These are phyloP conservation scores for Tinospora cordifolia DNA, from an alignment of 164 flowering plant species.

Conservation along the genomic window DNA sequence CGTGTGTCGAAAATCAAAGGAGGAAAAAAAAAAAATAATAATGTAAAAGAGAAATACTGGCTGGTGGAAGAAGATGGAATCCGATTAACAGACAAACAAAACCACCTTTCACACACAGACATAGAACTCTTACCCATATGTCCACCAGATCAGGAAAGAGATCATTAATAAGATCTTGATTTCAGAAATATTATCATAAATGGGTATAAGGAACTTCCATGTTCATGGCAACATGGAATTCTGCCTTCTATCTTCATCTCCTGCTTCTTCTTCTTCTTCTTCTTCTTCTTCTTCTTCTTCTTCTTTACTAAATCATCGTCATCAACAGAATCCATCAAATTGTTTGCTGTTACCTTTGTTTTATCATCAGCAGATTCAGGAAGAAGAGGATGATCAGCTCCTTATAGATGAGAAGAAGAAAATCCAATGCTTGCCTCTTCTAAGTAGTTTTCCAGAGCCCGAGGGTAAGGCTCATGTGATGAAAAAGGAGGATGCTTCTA, in stretches of 20 bases:
- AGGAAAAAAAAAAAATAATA: conserved; percentile 6
- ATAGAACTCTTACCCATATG: conserved; percentile 25
- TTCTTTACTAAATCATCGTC: no score
- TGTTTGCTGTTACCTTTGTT: conserved; percentile 20
- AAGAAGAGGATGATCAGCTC: conserved; percentile 10
- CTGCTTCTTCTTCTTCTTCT: conserved; percentile 17
- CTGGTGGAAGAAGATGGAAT: conserved; percentile 10
- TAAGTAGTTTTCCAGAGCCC: conserved; percentile 39
- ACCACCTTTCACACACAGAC: conserved; percentile 30
- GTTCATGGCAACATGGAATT: conserved; percentile 23
- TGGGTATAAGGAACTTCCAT: conserved; percentile 37
- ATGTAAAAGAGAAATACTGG: neutral
- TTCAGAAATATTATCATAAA: conserved; percentile 10
- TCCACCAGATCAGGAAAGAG: conserved; percentile 20
- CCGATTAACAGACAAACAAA: conserved; percentile 33
- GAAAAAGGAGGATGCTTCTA: conserved; percentile 8
- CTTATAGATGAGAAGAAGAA: conserved; percentile 10
- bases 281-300: conserved; percentile 12
- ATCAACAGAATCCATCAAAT: conserved; percentile 13
- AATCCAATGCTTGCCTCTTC: conserved; percentile 50
- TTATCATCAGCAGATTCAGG: no score
- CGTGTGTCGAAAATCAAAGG: conserved; percentile 11
- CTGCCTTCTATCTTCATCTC: conserved; percentile 32
- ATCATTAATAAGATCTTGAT: neutral
- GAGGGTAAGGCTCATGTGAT: conserved; percentile 17